phyloP scores from a whole-genome alignment of 2,329 filamentous ascomycete species.

The Mycosphaerelloides madeirae region DNA sequence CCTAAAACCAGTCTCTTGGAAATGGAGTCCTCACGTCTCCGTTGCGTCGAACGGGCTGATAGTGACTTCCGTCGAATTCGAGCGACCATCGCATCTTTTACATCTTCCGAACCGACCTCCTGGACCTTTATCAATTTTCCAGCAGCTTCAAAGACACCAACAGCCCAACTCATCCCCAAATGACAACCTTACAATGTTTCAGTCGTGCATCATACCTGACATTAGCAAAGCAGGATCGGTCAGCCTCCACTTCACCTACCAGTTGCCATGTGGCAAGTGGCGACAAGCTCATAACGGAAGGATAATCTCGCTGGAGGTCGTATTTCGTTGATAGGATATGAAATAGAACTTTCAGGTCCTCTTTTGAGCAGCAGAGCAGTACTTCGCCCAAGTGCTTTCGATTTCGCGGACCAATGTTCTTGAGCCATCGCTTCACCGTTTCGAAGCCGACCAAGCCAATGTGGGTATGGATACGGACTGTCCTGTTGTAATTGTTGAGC shows the following conservation, averaged over 20 bases:
- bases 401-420: not conserved
- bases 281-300: not conserved
- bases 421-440: not conserved
- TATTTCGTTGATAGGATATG: not conserved
- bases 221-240: not conserved
- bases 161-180: not conserved
- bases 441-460: not conserved
- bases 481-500: not conserved
- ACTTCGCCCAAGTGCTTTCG: not conserved
- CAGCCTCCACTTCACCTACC: not conserved
- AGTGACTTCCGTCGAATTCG: too few relatives aligned
- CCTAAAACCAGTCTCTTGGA: too few relatives aligned
- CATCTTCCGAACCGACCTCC: too few relatives aligned
- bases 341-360: not conserved
- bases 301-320: not conserved
- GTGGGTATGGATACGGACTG: not conserved
- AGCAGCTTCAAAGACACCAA: too few relatives aligned
- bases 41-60: too few relatives aligned
- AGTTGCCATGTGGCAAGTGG: not conserved
- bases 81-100: too few relatives aligned
- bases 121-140: too few relatives aligned
- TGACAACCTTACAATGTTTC: not conserved
- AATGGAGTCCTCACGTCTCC: too few relatives aligned
- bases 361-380: conserved; percentile 2
- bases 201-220: not conserved